These are phyloP conservation scores for Closterium sp. DNA, from an alignment of 139 green algal genomes.

Conservation along the genomic window DNA sequence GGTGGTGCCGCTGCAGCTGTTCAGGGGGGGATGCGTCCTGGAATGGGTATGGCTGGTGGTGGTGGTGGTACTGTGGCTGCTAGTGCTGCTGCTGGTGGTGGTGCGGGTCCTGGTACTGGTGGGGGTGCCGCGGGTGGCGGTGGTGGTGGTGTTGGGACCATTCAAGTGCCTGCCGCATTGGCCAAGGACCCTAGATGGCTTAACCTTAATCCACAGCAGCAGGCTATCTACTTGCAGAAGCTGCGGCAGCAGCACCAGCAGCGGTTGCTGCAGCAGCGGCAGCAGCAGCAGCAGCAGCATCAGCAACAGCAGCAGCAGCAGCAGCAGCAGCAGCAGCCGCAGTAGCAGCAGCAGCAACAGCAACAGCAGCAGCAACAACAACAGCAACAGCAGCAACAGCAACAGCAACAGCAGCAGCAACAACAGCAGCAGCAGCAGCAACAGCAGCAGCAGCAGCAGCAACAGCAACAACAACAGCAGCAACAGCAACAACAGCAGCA, in stretches of 20 bases:
- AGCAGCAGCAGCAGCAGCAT: neutral
- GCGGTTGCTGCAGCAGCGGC: neutral
- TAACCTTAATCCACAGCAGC: neutral
- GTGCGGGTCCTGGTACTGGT: neutral
- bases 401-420: neutral
- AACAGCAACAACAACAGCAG: no score
- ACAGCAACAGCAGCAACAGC: neutral
- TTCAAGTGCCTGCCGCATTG: neutral
- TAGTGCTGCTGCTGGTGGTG: neutral
- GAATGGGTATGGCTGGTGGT: neutral
- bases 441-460: no score
- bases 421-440: no score
- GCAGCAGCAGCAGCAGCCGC: neutral
- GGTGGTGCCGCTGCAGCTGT: neutral
- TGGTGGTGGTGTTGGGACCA: neutral
- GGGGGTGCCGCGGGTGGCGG: neutral
- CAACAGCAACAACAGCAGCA: no score
- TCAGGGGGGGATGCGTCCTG: neutral
- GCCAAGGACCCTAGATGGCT: neutral
- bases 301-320: neutral
- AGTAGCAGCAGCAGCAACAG: neutral
- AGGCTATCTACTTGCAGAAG: neutral
- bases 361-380: neutral
- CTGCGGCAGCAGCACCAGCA: neutral
- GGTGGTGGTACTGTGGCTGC: neutral